Evolutionary conservation across 139 green algal genomes (phyloP), one percentile per base, ranked within the genome.

Genomic region (Chloropicon primus): DNA sequence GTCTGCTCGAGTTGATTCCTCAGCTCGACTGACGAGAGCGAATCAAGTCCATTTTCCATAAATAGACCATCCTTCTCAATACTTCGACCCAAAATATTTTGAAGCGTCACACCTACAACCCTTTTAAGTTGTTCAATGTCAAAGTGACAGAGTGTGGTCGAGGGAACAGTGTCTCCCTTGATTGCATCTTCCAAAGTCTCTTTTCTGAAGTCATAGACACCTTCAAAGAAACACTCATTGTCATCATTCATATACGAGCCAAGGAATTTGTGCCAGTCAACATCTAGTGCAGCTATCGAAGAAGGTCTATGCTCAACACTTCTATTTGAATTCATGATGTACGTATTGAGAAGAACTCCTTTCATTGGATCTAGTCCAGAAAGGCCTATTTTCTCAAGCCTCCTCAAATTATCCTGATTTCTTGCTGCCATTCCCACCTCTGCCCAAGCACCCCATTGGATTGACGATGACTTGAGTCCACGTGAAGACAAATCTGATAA

Each of bases 21-120:
- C 62, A 97, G 84, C 88, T 97, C 92, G 26, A 96, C 87, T 1
- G 89, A 88, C 0, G 87, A 88, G n/a, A 96, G 81, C 2, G 87
- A 93, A 79, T 97, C 88, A 71, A 95, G 79, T 0, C 90, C 89
- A 26, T 84, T 84, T 21, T 84, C 82, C 86, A 93, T 91, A 26
- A 94, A 83, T 22, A 88, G 88, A 0, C 81, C 85, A 73, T 90
- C n/a, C 23, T 22, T 21, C 2, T 2, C 77, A 24, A 80, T 41
- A n/a, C 10, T 62, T n/a, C 17, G 41, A 62, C 41, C 41, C 17
- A 62, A 62, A 17, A 62, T 62, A 17, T 62, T 62, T 17, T 62
- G 10, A 5, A 62, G 41, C 17, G 41, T 62, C 5, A 17, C 17
- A n/a, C 17, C 41, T 5, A 62, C 41, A n/a, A 17, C 17, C 41